Evolutionary conservation across 1,284 basidiomycete genomes (phyloP).

Genomic region (Ganoderma boninense): DNA sequence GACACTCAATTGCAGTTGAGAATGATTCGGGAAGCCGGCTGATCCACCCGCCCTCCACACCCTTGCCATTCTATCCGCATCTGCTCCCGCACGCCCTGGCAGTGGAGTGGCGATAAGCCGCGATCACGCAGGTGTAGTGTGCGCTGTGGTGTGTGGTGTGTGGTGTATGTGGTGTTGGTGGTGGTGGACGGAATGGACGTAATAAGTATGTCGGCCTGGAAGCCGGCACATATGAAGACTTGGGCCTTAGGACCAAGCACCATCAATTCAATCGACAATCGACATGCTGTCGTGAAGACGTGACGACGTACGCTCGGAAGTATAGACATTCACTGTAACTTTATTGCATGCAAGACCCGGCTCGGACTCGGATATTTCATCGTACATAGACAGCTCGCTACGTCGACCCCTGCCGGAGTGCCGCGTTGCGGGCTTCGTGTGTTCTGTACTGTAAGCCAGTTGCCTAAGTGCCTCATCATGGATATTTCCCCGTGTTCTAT

Average conservation of each 20-base stretch:
- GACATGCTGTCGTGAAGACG: too few species aligned
- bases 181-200: neutral
- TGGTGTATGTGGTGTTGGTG: neutral
- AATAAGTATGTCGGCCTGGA: constrained; percentile 1
- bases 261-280: neutral
- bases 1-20: too few species aligned
- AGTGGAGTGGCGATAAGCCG: neutral
- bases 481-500: neutral
- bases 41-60: too few species aligned
- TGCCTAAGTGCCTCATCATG: neutral
- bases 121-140: neutral
- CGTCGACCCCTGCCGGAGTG: neutral
- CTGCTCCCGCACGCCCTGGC: neutral
- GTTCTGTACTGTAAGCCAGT: neutral
- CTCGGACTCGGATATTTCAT: neutral
- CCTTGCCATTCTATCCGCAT: neutral
- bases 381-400: neutral
- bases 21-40: too few species aligned
- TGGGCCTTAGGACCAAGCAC: too few species aligned
- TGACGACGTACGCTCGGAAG: neutral
- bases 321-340: constrained; percentile 3
- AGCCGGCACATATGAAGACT: neutral
- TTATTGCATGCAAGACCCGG: neutral
- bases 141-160: too few species aligned
- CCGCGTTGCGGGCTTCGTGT: neutral